phyloP scores from a whole-genome alignment of 192 early-diverging fungal species.

The Hyaloraphidium curvatum region DNA sequence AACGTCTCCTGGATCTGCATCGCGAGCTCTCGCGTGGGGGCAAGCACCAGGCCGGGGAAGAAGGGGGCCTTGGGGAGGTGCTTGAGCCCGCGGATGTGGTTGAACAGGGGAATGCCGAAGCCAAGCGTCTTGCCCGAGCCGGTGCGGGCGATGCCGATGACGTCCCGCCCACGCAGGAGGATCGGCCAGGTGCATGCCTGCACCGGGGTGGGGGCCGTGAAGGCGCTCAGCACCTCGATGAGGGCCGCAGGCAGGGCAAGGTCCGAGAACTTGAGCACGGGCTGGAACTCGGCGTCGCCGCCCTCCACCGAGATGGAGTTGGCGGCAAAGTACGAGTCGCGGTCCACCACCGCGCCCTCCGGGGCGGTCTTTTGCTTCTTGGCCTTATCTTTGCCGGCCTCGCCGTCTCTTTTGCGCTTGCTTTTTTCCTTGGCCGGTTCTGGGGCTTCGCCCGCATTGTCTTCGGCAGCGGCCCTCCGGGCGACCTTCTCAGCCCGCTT shows the following conservation, averaged over 20 bases:
- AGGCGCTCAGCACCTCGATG: conserved; percentile 38
- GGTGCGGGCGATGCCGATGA: conserved; percentile 92
- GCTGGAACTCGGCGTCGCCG: conserved; percentile 20
- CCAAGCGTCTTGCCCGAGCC: conserved; percentile 72
- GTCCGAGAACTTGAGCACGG: conserved; percentile 56
- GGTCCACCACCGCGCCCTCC: no score
- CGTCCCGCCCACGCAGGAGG: conserved; percentile 56
- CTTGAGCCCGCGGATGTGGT: not conserved
- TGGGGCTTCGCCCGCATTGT: no score
- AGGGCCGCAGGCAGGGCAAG: conserved; percentile 49
- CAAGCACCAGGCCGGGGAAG: conserved; percentile 41
- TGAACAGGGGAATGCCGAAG: conserved; percentile 74
- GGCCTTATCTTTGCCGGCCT: no score
- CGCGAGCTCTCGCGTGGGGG: conserved; percentile 61
- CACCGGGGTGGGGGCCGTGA: conserved; percentile 75
- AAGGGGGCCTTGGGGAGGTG: not conserved
- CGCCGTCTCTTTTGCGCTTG: no score
- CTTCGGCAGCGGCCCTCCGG: no score
- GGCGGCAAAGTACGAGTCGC: no score
- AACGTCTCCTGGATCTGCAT: conserved; percentile 34
- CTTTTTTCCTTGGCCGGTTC: no score
- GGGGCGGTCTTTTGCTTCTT: no score
- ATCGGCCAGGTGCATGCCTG: conserved; percentile 89
- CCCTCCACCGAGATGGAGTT: no score
- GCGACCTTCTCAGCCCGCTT: no score